Evolutionary conservation across 2,329 filamentous ascomycete genomes (phyloP).

Genomic region (Aquanectria penicillioides): DNA sequence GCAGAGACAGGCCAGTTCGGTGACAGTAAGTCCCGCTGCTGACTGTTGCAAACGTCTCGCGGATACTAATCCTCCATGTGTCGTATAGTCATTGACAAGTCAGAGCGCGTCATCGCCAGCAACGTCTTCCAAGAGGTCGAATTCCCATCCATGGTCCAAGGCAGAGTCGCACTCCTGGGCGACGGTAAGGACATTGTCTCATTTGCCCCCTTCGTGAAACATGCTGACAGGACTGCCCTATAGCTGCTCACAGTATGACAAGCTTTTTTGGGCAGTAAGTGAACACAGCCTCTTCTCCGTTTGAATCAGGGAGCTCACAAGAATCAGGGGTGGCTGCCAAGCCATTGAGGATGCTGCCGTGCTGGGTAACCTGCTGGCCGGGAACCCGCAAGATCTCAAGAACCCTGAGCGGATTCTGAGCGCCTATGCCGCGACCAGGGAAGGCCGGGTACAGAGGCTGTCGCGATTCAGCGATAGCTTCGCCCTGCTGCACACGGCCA

Average conservation of each 20-base stretch:
- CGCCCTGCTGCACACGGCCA: conserved; percentile 18
- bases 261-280: conserved; percentile 25
- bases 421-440: conserved; percentile 9
- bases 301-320: not conserved
- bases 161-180: conserved; percentile 16
- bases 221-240: conserved; percentile 1
- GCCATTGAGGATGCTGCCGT: conserved; percentile 19
- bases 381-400: conserved; percentile 3
- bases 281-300: not conserved
- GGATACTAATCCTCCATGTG: not conserved
- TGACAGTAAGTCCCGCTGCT: conserved; percentile 9
- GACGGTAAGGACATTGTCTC: conserved; percentile 11
- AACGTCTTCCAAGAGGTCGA: conserved; percentile 21
- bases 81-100: conserved; percentile 19
- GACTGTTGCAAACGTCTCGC: not conserved
- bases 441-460: conserved; percentile 12
- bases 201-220: not conserved
- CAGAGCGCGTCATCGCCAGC: conserved; percentile 23
- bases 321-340: conserved; percentile 11
- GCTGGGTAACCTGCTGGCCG: conserved; percentile 18
- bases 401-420: conserved; percentile 10
- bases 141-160: conserved; percentile 21
- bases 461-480: conserved; percentile 19
- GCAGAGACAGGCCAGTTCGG: conserved; percentile 12
- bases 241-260: conserved; percentile 21